These are phyloP conservation scores for Castanea mollissima DNA, from an alignment of 306 rosid genomes.

Conservation along the genomic window DNA sequence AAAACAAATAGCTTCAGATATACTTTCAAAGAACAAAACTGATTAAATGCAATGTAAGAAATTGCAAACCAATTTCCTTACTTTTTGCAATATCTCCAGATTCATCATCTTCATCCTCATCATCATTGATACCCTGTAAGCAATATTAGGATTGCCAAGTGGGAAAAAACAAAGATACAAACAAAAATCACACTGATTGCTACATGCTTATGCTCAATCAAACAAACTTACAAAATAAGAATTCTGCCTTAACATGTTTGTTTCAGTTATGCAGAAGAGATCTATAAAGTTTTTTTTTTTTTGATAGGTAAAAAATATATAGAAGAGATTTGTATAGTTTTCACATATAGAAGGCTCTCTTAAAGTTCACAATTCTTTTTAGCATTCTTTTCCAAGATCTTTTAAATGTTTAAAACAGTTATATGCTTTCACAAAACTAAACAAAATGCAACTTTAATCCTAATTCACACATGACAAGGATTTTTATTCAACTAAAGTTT, in stretches of 20 bases:
- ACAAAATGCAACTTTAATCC: not conserved
- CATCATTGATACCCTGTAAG: conserved; percentile 40
- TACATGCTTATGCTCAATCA: not conserved
- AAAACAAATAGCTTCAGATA: not conserved
- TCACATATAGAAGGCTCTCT: not conserved
- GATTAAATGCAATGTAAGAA: not conserved
- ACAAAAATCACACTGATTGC: not conserved
- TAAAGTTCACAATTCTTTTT: not conserved
- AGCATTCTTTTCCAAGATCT: not conserved
- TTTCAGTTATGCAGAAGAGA: no score
- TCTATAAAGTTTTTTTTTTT: no score
- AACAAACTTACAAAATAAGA: not conserved
- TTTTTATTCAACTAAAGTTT: no score
- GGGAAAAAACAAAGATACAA: not conserved
- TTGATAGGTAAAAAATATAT: no score
- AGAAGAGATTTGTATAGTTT: not conserved
- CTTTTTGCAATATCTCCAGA: conserved; percentile 51
- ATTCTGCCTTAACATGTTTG: no score
- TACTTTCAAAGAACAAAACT: not conserved
- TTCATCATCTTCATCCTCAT: conserved; percentile 10
- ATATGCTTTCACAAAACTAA: not conserved
- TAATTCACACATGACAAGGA: not conserved
- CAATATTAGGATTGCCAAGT: not conserved
- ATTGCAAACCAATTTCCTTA: conserved; percentile 29
- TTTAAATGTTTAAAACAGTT: not conserved